These are phyloP conservation scores for Podospora australis DNA, from an alignment of 495 filamentous ascomycete genomes.

Conservation along the genomic window DNA sequence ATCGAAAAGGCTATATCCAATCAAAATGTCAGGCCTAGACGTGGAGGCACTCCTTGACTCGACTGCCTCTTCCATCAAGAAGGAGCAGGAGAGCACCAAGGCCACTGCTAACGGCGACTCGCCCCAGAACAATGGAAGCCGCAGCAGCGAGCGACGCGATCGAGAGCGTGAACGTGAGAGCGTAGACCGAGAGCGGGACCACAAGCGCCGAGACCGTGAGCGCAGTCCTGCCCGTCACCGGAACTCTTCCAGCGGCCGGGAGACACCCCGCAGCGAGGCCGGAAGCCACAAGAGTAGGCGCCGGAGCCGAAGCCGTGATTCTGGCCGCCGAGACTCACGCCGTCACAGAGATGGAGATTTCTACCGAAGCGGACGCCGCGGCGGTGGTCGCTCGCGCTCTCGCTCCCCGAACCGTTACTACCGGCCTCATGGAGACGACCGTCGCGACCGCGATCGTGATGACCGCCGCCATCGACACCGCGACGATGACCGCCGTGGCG, in stretches of 20 bases:
- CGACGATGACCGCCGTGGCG: constrained; percentile 43
- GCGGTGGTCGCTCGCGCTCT: constrained; percentile 57
- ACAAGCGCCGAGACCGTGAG: constrained; percentile 65
- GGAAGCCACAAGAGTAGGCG: constrained; percentile 81
- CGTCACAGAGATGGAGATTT: constrained; percentile 74
- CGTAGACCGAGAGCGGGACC: constrained; percentile 48
- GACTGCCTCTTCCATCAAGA: constrained; percentile 53
- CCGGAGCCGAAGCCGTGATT: constrained; percentile 75
- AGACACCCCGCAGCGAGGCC: constrained; percentile 69
- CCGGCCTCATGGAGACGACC: constrained; percentile 56
- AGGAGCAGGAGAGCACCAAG: constrained; percentile 34
- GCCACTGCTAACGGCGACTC: constrained; percentile 34
- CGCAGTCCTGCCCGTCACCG: constrained; percentile 51
- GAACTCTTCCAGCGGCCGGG: constrained; percentile 37
- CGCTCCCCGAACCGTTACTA: constrained; percentile 75
- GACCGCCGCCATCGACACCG: constrained; percentile 45
- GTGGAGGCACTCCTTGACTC: constrained; percentile 92
- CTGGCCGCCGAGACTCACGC: constrained; percentile 69
- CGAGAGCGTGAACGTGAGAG: constrained; percentile 23
- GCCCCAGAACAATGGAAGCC: constrained; percentile 51
- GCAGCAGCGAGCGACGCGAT: constrained; percentile 37
- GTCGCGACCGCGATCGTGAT: constrained; percentile 42
- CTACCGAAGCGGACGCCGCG: constrained; percentile 60
- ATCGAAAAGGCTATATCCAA: neutral
- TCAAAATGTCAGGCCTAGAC: constrained; percentile 78